phyloP scores from a whole-genome alignment of 176 grass and related monocot genomes.

The Bonia amplexicaulis region DNA sequence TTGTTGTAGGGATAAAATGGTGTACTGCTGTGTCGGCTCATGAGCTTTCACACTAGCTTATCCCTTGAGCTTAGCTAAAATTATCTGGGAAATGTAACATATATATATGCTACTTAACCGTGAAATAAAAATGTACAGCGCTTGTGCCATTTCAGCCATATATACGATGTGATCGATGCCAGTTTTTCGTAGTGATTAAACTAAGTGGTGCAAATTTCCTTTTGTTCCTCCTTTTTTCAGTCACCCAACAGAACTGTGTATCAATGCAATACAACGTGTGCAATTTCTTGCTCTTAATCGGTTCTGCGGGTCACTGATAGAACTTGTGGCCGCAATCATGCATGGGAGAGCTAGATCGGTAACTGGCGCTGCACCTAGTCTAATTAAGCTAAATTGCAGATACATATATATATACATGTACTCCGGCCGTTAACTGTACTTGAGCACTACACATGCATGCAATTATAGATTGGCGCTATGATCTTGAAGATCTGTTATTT shows the following conservation, averaged over 20 bases:
- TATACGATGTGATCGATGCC: neutral
- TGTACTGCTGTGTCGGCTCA: neutral
- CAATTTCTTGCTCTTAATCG: neutral
- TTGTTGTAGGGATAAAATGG: neutral
- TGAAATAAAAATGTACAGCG: slow-evolving; percentile 45
- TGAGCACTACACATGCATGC: neutral
- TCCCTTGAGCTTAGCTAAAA: neutral
- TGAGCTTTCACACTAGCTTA: neutral
- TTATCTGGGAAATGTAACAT: slow-evolving; percentile 22
- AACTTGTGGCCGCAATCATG: neutral
- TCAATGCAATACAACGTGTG: neutral
- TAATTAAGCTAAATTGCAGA: neutral
- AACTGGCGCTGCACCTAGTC: neutral
- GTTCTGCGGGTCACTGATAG: neutral
- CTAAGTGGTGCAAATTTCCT: neutral
- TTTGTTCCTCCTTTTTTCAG: neutral
- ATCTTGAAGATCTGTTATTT: neutral
- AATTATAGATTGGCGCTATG: neutral
- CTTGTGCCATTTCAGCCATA: neutral
- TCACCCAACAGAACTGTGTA: neutral
- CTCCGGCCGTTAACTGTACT: neutral
- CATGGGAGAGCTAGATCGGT: neutral
- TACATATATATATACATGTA: neutral
- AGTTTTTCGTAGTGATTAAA: neutral
- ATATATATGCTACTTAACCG: slow-evolving; percentile 9